Conservation (phyloP, 495 filamentous ascomycete genomes). For the Cercophora samala region DNA sequence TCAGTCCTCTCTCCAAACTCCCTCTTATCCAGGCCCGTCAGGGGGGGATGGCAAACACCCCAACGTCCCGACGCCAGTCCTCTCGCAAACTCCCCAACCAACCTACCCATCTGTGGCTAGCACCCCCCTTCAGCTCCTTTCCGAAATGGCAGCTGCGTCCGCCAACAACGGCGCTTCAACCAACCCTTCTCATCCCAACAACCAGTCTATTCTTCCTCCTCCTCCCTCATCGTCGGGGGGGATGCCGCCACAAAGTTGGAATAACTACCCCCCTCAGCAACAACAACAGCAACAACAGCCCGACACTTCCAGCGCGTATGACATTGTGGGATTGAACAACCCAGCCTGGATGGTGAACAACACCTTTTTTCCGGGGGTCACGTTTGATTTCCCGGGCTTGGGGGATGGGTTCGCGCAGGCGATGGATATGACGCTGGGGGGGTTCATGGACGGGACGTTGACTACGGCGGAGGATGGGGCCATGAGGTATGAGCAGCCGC, state of each 20-base stretch:
- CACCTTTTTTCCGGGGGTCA: constrained; percentile 26
- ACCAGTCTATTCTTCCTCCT: background rate
- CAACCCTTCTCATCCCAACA: background rate
- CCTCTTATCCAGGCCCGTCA: constrained; percentile 11
- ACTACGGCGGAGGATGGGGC: background rate
- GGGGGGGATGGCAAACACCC: constrained; percentile 20
- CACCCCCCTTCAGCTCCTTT: constrained; percentile 62
- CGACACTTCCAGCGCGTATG: background rate
- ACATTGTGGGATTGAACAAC: background rate
- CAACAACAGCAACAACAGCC: background rate
- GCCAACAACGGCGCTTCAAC: background rate
- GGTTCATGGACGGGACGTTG: constrained; percentile 28
- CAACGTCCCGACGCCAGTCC: constrained; percentile 16
- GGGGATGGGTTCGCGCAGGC: constrained; percentile 50
- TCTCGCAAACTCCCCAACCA: constrained; percentile 21
- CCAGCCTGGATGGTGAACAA: constrained; percentile 33
- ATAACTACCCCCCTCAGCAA: background rate
- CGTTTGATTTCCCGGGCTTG: constrained; percentile 38
- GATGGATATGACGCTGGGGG: constrained; percentile 50
- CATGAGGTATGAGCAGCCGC: background rate
- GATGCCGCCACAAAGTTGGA: background rate
- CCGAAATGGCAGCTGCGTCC: constrained; percentile 54
- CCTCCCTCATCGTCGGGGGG: background rate
- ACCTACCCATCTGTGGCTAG: constrained; percentile 38
- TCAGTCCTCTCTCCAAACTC: constrained; percentile 1